Evolutionary conservation across 768 basidiomycete species (phyloP).

Genomic region (Sutorius australiensis): DNA sequence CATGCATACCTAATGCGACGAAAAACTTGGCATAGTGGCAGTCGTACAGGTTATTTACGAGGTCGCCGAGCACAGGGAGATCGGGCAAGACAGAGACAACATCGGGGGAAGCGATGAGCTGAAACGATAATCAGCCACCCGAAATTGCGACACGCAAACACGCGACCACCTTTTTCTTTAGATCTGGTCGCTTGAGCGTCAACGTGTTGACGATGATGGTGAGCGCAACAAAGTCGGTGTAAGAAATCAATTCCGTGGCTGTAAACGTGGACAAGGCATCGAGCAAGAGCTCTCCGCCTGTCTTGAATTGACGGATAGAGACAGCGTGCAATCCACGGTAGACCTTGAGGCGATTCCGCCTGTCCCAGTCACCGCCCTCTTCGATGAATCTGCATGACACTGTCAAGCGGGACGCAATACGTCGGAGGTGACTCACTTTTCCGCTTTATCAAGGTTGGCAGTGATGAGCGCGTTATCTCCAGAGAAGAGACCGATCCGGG

Average conservation of each 20-base stretch:
- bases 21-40: slow-evolving; percentile 96
- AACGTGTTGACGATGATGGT: slow-evolving; percentile 79
- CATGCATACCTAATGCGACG: slow-evolving; percentile 66
- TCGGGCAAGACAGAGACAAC: slow-evolving; percentile 82
- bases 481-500: slow-evolving; percentile 90
- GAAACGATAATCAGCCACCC: slow-evolving; percentile 5
- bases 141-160: background rate
- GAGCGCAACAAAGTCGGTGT: slow-evolving; percentile 86
- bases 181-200: slow-evolving; percentile 72
- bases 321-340: slow-evolving; percentile 85
- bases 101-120: slow-evolving; percentile 87
- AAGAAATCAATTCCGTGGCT: slow-evolving; percentile 81
- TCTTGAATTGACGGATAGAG: slow-evolving; percentile 87
- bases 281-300: slow-evolving; percentile 77
- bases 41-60: slow-evolving; percentile 84
- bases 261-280: slow-evolving; percentile 95
- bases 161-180: slow-evolving; percentile 79
- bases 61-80: slow-evolving; percentile 75
- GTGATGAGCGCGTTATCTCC: slow-evolving; percentile 70
- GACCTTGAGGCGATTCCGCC: slow-evolving; percentile 93
- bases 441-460: slow-evolving; percentile 70
- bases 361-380: slow-evolving; percentile 97
- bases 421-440: slow-evolving; percentile 54
- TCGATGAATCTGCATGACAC: slow-evolving; percentile 67
- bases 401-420: background rate